Percentiles rank a stretch among this genome's conserved stretches.
phyloP scores from a whole-genome alignment of 495 filamentous ascomycete species.

The Aspergillus nidulans region DNA sequence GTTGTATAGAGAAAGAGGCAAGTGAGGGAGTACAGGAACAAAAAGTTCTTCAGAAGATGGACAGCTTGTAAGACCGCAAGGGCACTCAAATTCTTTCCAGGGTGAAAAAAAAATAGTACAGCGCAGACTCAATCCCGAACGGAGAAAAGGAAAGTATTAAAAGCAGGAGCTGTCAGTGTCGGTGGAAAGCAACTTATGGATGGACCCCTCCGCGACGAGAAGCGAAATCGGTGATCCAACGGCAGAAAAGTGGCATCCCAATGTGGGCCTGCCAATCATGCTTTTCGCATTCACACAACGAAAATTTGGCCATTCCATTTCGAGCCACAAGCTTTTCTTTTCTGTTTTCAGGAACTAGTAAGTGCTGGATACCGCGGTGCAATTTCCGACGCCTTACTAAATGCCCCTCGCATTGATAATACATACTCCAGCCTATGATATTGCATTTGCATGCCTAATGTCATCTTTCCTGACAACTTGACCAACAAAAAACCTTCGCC shows the following conservation, averaged over 20 bases:
- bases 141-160: not conserved
- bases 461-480: too few relatives aligned
- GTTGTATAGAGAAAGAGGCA: conserved; percentile 2
- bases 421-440: too few relatives aligned
- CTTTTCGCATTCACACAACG: not conserved
- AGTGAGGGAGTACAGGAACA: not conserved
- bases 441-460: too few relatives aligned
- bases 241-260: not conserved
- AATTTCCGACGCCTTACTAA: too few relatives aligned
- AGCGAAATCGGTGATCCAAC: conserved; percentile 1
- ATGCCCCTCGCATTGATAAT: too few relatives aligned
- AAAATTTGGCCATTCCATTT: not conserved
- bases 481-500: too few relatives aligned
- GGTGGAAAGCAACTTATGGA: not conserved
- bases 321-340: not conserved
- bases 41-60: not conserved
- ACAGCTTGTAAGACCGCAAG: not conserved
- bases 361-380: too few relatives aligned
- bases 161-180: not conserved
- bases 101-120: not conserved
- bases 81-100: not conserved
- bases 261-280: not conserved
- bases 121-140: not conserved
- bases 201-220: not conserved
- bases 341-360: not conserved